A percentile compares a stretch with the other conserved stretches of the same genome.
phyloP scores from a whole-genome alignment of 176 grass and related monocot species.

The Aegilops tauschii region DNA sequence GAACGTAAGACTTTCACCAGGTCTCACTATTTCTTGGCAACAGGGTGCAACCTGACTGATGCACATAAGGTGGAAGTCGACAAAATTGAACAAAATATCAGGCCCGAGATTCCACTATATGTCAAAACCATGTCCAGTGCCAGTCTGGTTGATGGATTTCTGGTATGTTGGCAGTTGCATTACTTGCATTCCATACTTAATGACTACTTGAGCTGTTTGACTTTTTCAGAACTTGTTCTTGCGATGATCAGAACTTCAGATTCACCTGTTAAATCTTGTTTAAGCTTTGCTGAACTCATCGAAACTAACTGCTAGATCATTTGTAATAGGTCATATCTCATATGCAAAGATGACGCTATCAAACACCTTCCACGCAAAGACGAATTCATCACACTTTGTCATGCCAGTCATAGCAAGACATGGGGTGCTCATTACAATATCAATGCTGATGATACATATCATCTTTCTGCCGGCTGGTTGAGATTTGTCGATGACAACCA shows the following conservation, averaged over 20 bases:
- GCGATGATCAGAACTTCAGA: not conserved
- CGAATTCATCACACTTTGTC: not conserved
- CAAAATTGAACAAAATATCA: not conserved
- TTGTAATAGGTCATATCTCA: constrained; percentile 11
- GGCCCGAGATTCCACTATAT: not conserved
- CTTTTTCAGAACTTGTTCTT: not conserved
- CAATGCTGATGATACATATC: not conserved
- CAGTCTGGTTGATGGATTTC: not conserved
- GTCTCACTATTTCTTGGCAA: not conserved
- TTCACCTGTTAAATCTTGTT: not conserved
- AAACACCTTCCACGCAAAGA: constrained; percentile 6
- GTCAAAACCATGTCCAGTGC: not conserved
- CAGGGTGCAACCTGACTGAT: not conserved
- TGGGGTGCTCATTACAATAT: not conserved
- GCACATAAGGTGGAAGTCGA: not conserved
- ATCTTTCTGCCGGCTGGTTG: constrained; percentile 23
- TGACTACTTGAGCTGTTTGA: not conserved
- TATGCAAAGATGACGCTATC: constrained; percentile 17
- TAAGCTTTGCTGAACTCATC: not conserved
- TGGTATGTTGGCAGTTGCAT: constrained; percentile 6
- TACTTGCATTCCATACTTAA: not conserved
- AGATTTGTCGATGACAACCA: constrained; percentile 4
- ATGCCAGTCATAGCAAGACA: not conserved
- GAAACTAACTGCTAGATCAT: not conserved
- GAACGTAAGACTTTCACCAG: not conserved